A percentile compares a stretch with the other conserved stretches of the same genome.
Conservation (phyloP, 2,329 filamentous ascomycete species). For the Diaporthe batatas region DNA sequence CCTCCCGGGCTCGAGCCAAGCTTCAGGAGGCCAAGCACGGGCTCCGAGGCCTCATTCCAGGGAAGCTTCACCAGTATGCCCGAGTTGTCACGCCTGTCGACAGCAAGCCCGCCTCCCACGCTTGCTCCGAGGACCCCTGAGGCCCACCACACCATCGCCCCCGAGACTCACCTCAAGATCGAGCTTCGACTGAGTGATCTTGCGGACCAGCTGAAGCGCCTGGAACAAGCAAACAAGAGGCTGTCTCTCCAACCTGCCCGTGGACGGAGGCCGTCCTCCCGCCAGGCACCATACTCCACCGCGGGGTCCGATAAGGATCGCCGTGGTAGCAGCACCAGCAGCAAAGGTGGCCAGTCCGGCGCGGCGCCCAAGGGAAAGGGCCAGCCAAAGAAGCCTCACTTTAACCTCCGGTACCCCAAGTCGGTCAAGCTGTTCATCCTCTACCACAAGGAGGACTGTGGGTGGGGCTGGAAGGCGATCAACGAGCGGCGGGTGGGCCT, state of each 20-base stretch:
- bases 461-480: slow-evolving; percentile 40
- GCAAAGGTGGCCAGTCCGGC: neutral
- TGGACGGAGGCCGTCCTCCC: slow-evolving; percentile 28
- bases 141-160: slow-evolving; percentile 1
- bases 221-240: neutral
- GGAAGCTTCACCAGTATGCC: slow-evolving; percentile 35
- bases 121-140: slow-evolving; percentile 24
- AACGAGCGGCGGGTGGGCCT: slow-evolving; percentile 36
- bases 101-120: slow-evolving; percentile 28
- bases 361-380: neutral
- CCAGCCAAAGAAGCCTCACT: slow-evolving; percentile 38
- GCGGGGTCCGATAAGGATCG: neutral
- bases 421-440: slow-evolving; percentile 42
- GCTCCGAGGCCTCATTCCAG: slow-evolving; percentile 26
- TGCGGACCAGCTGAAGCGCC: neutral
- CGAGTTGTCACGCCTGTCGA: slow-evolving; percentile 33
- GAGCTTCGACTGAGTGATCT: neutral
- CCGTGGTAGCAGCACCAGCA: neutral
- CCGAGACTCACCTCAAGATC: slow-evolving; percentile 5
- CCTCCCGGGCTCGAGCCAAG: neutral
- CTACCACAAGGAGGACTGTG: slow-evolving; percentile 41
- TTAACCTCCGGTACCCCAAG: slow-evolving; percentile 41
- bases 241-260: slow-evolving; percentile 3
- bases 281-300: slow-evolving; percentile 24
- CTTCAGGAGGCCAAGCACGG: slow-evolving; percentile 36